Evolutionary conservation across 163 green algal species (phyloP), one percentile per base, ranked within the genome.

Genomic region (Chlamydomonas reinhardtii): DNA sequence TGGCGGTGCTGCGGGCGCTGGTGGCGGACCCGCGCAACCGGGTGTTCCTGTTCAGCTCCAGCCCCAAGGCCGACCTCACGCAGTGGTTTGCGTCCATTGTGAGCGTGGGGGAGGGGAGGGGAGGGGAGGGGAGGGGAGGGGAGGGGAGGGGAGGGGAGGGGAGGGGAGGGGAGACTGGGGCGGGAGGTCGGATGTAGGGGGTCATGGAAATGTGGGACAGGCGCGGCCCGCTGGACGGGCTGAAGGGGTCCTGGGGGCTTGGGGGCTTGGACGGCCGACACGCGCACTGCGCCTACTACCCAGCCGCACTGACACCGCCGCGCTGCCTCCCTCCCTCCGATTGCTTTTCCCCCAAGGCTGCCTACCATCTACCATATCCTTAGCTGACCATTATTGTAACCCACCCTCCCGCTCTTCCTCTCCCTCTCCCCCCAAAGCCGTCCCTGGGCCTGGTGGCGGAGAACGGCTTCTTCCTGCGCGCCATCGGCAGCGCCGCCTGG

Each of bases 401-500:
- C 2, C 62, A 0, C 62, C 25, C 62, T 29, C 62, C 12, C 27
- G 27, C 62, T 19, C 27, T 17, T 48, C 48, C 34, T 24, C n/a
- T 48, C 48, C n/a, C 43, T 56, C 37, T 27, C 24, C 35, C 64
- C 24, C 25, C 75, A 71, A 93, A 97, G 94, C 92, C 93, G 68
- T 86, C 91, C 34, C 91, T 99, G 48, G 97, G 97, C 29, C 88
- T 99, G 76, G 97, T 96, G 32, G 96, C 97, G 4, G 97, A 99
- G 95, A 97, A 99, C 82, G 97, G 97, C 48, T 99, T 96, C 92
- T 99, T 96, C 93, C 91, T 96, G 85, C 91, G 92, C 24, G n/a
- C 65, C 59, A 74, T 89, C 35, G 93, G 88, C 20, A 79, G 82
- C 31, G 69, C 54, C 25, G 83, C 89, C 27, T 98, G 94, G 94